Base-by-base conservation (phyloP, 179 eudicot genomes). In the Heliamphora pulchella region DNA sequence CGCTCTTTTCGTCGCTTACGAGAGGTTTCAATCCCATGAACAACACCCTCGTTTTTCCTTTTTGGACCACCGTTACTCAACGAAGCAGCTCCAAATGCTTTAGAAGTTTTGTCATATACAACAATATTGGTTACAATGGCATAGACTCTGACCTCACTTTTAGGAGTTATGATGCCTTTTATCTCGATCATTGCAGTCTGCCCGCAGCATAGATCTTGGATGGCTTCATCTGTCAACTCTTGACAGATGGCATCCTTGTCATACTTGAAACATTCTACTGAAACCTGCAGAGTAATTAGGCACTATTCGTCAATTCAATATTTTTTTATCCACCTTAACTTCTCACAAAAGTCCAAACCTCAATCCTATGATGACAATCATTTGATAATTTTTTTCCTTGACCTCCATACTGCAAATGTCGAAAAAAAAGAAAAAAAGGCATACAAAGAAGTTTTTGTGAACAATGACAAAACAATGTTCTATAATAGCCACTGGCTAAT, bases 91-190 rank as follows among this genome's bases (percentile, higher is more conserved):
- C 81, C 86, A 9, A 47, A 75, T 22, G 75, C 63, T 71, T 71
- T 55, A 2, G 78, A 66, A 75, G 82, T 51, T 66, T 66, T 67
- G 57, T 75, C 86, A 43, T 82, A 85, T 69, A 70, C 78, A 1
- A 86, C 77, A 17, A 90, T 83, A 86, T 89, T 91, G 46, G 98
- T 94, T 5, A 86, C 93, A 0, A 91, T 83, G 7, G 97, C 97
- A 79, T 91, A 89, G 53, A 81, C 79, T 11, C 87, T 83, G 65
- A 83, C 81, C 80, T 90, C 97, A 54, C 84, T 89, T 82, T 89
- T 90, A 1, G 97, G 94, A 72, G 77, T 78, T 73, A 83, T 58
- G 53, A 77, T 84, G 5, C 86, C 85, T 76, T 83, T 88, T 84
- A 88, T 90, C 87, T 94, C 97, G 3, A 93, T 82, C 55, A 89